Percentiles rank a stretch among this genome's conserved stretches.
Conservation (phyloP, 306 rosid genomes). For the Castanospermum australe region DNA sequence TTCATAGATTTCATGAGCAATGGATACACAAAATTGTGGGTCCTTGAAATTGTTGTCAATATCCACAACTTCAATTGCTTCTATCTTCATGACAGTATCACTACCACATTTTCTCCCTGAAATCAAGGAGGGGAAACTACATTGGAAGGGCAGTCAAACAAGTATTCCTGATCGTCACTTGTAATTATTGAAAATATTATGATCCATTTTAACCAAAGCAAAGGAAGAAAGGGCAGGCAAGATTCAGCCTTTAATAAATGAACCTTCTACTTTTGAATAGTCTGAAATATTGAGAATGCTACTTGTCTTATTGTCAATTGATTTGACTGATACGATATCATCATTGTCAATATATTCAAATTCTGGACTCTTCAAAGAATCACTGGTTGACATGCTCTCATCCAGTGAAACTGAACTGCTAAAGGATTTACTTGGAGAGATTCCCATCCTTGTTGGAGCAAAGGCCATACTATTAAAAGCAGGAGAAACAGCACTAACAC, state of each 20-base stretch:
- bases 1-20: slow-evolving; percentile 64
- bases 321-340: slow-evolving; percentile 24
- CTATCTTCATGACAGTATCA: too few relatives aligned
- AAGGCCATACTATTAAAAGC: neutral
- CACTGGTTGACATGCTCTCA: slow-evolving; percentile 38
- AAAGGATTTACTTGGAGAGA: slow-evolving; percentile 32
- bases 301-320: slow-evolving; percentile 27
- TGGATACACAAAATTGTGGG: slow-evolving; percentile 61
- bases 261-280: slow-evolving; percentile 26
- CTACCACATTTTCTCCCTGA: slow-evolving; percentile 15
- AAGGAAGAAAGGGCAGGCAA: neutral
- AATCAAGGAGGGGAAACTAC: neutral
- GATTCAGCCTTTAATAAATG: neutral
- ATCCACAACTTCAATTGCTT: slow-evolving; percentile 19
- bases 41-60: slow-evolving; percentile 49
- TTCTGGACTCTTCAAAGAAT: slow-evolving; percentile 35
- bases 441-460: slow-evolving; percentile 21
- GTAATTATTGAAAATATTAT: neutral
- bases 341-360: slow-evolving; percentile 33
- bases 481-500: neutral
- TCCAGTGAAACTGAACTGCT: slow-evolving; percentile 36
- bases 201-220: neutral
- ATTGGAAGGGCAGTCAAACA: neutral
- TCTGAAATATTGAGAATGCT: slow-evolving; percentile 10
- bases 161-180: neutral